These are phyloP conservation scores for Microcyclosporella mali DNA, from an alignment of 2,329 filamentous ascomycete species.

Conservation along the genomic window DNA sequence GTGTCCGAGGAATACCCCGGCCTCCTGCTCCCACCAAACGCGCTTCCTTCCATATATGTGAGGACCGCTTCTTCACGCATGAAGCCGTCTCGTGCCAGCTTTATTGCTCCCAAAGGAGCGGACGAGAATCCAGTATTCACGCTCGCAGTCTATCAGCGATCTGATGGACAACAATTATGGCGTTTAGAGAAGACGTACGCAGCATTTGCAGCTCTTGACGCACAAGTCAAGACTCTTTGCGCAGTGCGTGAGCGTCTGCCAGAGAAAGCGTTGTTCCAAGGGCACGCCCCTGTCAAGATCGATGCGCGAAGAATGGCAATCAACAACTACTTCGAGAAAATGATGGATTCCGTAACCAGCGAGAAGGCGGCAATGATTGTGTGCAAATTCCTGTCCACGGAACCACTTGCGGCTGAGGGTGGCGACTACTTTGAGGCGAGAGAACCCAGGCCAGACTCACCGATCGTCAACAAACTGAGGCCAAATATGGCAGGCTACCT, in stretches of 20 bases:
- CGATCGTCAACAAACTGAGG: conserved; percentile 57
- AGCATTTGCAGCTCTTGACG: conserved; percentile 75
- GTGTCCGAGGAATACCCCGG: conserved; percentile 82
- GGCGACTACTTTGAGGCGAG: conserved; percentile 37
- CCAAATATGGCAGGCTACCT: conserved; percentile 81
- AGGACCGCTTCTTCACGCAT: conserved; percentile 91
- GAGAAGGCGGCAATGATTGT: conserved; percentile 69
- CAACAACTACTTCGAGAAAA: conserved; percentile 76
- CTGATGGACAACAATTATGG: conserved; percentile 76
- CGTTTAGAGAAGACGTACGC: conserved; percentile 85
- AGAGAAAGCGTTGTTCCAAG: conserved; percentile 78
- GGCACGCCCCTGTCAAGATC: conserved; percentile 87
- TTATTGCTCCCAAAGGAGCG: conserved; percentile 68
- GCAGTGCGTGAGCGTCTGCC: conserved; percentile 70
- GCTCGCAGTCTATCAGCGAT: conserved; percentile 73
- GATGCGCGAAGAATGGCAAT: conserved; percentile 77
- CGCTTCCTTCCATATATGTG: conserved; percentile 76
- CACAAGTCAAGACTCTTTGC: conserved; percentile 68
- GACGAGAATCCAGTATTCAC: conserved; percentile 95
- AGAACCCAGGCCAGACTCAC: conserved; percentile 32
- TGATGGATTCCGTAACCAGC: conserved; percentile 77
- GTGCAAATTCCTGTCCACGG: conserved; percentile 75
- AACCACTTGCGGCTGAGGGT: conserved; percentile 52
- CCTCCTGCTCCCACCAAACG: conserved; percentile 79
- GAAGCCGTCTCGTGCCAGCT: conserved; percentile 80